These are phyloP conservation scores for Pelargonium cotyledonis DNA, from an alignment of 441 rosid species.

Conservation along the genomic window DNA sequence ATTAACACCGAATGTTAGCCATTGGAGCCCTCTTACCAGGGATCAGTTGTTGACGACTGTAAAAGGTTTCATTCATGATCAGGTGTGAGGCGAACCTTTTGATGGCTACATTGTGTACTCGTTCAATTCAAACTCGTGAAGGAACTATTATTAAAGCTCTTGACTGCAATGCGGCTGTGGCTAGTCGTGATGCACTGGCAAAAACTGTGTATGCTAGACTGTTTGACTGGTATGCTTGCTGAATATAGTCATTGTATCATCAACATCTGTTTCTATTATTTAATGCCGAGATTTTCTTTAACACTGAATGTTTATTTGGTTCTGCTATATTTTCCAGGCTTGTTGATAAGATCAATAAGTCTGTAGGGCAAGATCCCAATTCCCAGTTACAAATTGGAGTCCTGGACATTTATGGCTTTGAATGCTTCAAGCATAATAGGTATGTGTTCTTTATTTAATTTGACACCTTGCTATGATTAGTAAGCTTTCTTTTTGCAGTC, in stretches of 20 bases:
- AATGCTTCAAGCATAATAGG: conserved; percentile 94
- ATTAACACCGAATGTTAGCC: neutral
- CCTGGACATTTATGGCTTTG: conserved; percentile 78
- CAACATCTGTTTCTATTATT: conserved; percentile 8
- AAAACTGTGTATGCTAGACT: conserved; percentile 89
- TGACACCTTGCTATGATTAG: conserved; percentile 1
- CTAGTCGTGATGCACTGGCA: conserved; percentile 93
- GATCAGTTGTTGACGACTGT: neutral
- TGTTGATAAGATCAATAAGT: conserved; percentile 72
- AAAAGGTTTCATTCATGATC: conserved; percentile 13
- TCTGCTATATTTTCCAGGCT: conserved; percentile 50
- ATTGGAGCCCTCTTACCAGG: neutral
- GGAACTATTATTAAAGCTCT: conserved; percentile 85
- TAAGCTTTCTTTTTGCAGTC: neutral
- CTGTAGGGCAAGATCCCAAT: conserved; percentile 87
- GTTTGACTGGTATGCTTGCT: conserved; percentile 77
- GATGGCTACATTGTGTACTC: conserved; percentile 74
- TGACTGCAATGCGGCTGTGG: conserved; percentile 84
- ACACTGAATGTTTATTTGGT: conserved; percentile 17
- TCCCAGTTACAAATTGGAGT: conserved; percentile 84
- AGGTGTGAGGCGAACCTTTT: conserved; percentile 86
- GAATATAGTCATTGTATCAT: neutral
- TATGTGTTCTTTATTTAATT: conserved; percentile 66
- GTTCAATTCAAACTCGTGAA: conserved; percentile 94
- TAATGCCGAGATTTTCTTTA: neutral